A percentile compares a stretch with the other conserved stretches of the same genome.
phyloP scores from a whole-genome alignment of 2,329 filamentous ascomycete genomes.

The Phaeoacremonium minimum region DNA sequence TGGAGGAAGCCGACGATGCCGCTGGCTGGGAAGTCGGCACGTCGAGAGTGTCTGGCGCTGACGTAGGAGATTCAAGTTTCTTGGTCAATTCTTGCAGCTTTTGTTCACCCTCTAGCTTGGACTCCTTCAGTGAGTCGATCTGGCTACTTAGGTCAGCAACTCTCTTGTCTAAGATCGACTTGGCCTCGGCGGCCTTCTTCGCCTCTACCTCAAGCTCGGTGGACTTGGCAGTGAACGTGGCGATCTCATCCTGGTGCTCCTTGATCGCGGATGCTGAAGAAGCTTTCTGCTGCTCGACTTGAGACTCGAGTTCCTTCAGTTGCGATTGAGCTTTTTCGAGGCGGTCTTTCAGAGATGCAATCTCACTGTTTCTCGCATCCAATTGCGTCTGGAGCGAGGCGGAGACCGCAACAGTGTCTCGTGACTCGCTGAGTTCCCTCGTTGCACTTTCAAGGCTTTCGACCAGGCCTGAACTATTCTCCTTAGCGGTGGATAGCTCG shows the following conservation, averaged over 20 bases:
- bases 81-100: constrained; percentile 36
- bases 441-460: constrained; percentile 65
- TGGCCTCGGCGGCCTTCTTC: constrained; percentile 26
- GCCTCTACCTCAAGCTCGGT: constrained; percentile 36
- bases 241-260: constrained; percentile 29
- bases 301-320: constrained; percentile 37
- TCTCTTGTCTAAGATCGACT: constrained; percentile 35
- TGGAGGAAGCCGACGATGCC: constrained; percentile 24
- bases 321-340: constrained; percentile 37
- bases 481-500: constrained; percentile 67
- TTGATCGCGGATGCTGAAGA: constrained; percentile 11
- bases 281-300: constrained; percentile 22
- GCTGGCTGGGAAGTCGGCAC: constrained; percentile 16
- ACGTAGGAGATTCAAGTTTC: constrained; percentile 23
- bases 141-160: constrained; percentile 39
- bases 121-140: constrained; percentile 32
- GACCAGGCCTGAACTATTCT: constrained; percentile 64
- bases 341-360: constrained; percentile 44
- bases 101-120: constrained; percentile 31
- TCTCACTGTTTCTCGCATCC: constrained; percentile 40
- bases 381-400: constrained; percentile 46
- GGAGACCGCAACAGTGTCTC: constrained; percentile 31
- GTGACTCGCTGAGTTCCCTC: constrained; percentile 51
- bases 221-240: constrained; percentile 25
- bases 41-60: constrained; percentile 17